Evolutionary conservation across 768 basidiomycete genomes (phyloP), one percentile per base, ranked within the genome.

Genomic region (Termitomyces sp.): DNA sequence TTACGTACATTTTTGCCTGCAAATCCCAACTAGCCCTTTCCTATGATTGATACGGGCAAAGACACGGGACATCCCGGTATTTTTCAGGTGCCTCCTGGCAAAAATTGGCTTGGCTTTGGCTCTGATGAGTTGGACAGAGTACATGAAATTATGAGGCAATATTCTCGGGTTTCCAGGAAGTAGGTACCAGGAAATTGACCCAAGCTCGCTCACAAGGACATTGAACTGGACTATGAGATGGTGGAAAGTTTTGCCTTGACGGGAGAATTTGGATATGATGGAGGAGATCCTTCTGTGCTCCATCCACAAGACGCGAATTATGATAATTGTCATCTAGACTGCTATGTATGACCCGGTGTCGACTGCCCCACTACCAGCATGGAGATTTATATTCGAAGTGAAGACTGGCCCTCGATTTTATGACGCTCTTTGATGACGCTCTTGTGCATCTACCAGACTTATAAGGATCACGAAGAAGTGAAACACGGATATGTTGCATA

Each of bases 121-220:
- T 59, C 48, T 59, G 53, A 59, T 59, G 1, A 59, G 58, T 53
- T 59, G 52, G 53, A 36, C 36, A 30, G 53, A 44, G 12, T 59
- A 59, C 12, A 55, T 55, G 48, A 55, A 54, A 36, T 20, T 59
- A 7, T 59, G 58, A 53, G 52, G 53, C 6, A 9, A 55, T 5
- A 59, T 59, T 12, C 58, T 59, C 4, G 58, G 48, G 10, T 13
- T 48, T 2, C 53, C 57, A 20, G 49, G 46, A 28, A 35, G 46
- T 10, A 53, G 58, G 33, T 59, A 55, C 12, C 47, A 59, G 12
- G 47, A 59, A 38, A 43, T 50, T 23, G 46, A 33, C 40, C 33
- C 16, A 49, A 43, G 54, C 44, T 49, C 38, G 58, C 5, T 28
- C 35, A 38, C 13, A 47, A 8, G 5, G 30, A 54, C 26, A 41